Evolutionary conservation across 257 asterid genomes (phyloP), one percentile per base, ranked within the genome.

Genomic region (Solanum pimpinellifolium): DNA sequence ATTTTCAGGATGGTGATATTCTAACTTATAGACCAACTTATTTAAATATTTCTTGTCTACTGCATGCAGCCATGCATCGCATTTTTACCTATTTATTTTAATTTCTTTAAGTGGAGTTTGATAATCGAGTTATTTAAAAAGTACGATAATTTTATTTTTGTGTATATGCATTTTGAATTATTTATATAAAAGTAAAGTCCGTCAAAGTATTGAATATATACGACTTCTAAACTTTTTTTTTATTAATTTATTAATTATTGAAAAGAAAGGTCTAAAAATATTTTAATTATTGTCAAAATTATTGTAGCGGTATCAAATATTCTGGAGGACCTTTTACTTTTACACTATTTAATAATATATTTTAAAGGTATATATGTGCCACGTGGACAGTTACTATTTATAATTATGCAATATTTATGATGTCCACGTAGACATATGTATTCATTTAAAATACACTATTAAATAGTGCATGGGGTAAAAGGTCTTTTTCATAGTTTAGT

Each of bases 321-420:
- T 33, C 0, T 33, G 5, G 1, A 33, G 5, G 35, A 3, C 0
- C 1, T 33, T 33, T 33, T 33, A 33, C 0, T 33, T 4, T 33
- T 33, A 33, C 0, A 33, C 1, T 33, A 33, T 33, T 33, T 33
- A 33, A 33, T 33, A 33, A 0, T 33, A 5, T 33, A 33, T 33
- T 33, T 33, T 33, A 33, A 33, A 33, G 35, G 1, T 33, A 33
- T 33, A 33, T 33, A 33, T 33, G 1, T 33, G 35, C 0, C 5
- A 33, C 35, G 1, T 33, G 5, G 35, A 33, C 35, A 33, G 1
- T 33, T 33, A 33, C 35, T 33, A 33, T 33, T 3, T 4, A 33
- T 33, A 33, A 33, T 33, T 4, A 33, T 33, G 5, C 35, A 33
- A 33, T 33, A 33, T 33, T 33, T 33, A 33, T 33, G 35, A 4